These are phyloP conservation scores for Ambrosia artemisiifolia DNA, from an alignment of 129 eudicot genomes.

Conservation along the genomic window DNA sequence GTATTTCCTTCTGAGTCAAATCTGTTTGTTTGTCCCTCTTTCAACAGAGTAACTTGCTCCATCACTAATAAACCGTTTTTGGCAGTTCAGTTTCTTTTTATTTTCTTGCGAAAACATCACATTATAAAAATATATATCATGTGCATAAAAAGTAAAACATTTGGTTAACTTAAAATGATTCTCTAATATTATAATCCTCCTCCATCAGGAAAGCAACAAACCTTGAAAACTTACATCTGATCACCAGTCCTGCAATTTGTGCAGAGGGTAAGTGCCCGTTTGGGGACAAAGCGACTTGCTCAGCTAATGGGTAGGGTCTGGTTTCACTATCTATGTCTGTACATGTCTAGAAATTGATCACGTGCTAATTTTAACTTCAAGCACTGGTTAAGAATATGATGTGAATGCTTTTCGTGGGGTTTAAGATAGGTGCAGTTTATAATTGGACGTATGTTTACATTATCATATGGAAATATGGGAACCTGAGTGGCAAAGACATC, in stretches of 20 bases:
- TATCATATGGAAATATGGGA: slow-evolving; percentile 51
- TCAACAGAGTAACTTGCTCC: too few relatives aligned
- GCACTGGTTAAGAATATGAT: not conserved
- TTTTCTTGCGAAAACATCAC: too few relatives aligned
- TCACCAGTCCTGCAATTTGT: slow-evolving; percentile 63
- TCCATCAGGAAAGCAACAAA: slow-evolving; percentile 45
- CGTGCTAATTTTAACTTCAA: not conserved
- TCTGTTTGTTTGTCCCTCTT: too few relatives aligned
- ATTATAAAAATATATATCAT: too few relatives aligned
- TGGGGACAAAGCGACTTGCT: slow-evolving; percentile 50
- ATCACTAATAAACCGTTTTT: too few relatives aligned
- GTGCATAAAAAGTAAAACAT: too few relatives aligned
- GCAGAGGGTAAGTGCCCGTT: slow-evolving; percentile 58
- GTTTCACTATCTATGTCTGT: slow-evolving; percentile 73
- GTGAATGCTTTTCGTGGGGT: slow-evolving; percentile 1
- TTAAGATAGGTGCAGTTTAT: slow-evolving; percentile 51
- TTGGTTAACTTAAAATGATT: too few relatives aligned
- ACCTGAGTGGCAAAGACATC: slow-evolving; percentile 17
- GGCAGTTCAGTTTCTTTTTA: too few relatives aligned
- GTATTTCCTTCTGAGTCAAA: too few relatives aligned
- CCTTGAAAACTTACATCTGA: slow-evolving; percentile 54
- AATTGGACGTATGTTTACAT: slow-evolving; percentile 56
- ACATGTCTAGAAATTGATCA: not conserved
- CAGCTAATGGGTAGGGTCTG: slow-evolving; percentile 43
- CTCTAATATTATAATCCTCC: not conserved